Conservation (phyloP, 176 grass and related monocot species). For the Puya raimondii region DNA sequence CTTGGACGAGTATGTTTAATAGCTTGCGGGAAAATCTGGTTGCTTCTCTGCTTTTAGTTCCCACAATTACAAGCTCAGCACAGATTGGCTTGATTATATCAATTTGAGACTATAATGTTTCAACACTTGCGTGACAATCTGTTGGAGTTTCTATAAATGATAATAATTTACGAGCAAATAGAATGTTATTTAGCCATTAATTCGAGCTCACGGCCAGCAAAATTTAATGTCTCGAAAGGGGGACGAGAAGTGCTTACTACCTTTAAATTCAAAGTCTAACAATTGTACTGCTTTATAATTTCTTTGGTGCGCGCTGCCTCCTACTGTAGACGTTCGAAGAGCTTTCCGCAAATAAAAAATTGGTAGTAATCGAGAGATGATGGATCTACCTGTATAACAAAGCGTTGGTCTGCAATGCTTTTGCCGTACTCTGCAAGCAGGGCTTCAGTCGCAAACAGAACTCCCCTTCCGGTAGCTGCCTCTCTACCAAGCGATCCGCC, state of each 20-base stretch:
- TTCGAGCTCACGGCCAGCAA: not conserved
- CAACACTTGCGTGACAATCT: not conserved
- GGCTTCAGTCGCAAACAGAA: slow-evolving; percentile 85
- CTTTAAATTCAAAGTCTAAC: not conserved
- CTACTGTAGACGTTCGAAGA: not conserved
- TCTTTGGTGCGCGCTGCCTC: not conserved
- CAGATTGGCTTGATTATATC: no score
- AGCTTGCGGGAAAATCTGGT: no score
- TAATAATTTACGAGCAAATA: not conserved
- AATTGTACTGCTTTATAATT: not conserved
- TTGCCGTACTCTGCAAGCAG: slow-evolving; percentile 85
- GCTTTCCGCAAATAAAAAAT: not conserved
- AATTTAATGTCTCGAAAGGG: not conserved
- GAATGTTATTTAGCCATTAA: no score
- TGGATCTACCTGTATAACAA: slow-evolving; percentile 77
- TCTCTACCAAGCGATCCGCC: slow-evolving; percentile 92
- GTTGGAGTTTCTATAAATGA: not conserved
- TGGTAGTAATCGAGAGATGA: slow-evolving; percentile 1
- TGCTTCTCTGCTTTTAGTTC: no score
- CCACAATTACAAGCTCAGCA: no score
- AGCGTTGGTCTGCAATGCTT: slow-evolving; percentile 63
- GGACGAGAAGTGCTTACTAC: not conserved
- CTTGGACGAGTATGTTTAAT: no score
- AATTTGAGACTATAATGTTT: no score
- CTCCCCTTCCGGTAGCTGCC: slow-evolving; percentile 83